Evolutionary conservation across 179 eudicot genomes (phyloP), one percentile per base, ranked within the genome.

Genomic region (Actinidia chinensis): DNA sequence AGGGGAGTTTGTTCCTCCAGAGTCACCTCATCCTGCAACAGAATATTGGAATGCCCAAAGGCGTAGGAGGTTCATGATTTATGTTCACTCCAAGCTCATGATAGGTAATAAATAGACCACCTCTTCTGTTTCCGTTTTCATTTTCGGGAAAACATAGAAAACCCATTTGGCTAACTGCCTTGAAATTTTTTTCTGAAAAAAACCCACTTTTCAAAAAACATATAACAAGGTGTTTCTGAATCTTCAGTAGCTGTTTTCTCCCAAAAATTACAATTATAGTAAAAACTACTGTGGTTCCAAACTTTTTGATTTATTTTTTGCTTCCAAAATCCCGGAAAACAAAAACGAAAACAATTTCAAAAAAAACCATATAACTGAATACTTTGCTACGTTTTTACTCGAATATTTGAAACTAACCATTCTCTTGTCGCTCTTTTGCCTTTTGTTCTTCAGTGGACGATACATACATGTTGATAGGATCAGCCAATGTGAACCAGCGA

Each of bases 41-140:
- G 82, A 85, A 17, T 96, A 96, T 75, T 90, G 88, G 89, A 89
- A 81, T 63, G 97, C 99, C 40, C 99, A 96, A 82, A 85, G 76
- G 75, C 86, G 85, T 8, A 81, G 99, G 84, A 84, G 99, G 81
- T 96, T 94, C 87, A 94, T 96, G 99, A 81, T 96, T 55, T 94
- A 96, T 76, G 97, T 96, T 66, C 99, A 96, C 86, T 94, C 99
- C 78, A 96, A 96, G 88, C 83, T 94, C 73, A 92, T 94, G 99
- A 96, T 94, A 86, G 98, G 99, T 96, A 92, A 25, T 75, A 78
- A 65, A 14, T 55, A 22, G 4, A 59, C 56, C 46, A 36, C 9
- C 3, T 6, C 12, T 17, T 44, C 18, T 8, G 8, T 18, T 46
- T 75, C 23, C 15, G 50, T 58, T 58, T n/a, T 22, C 46, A 10